Conservation (phyloP, 225 moss, liverwort and hornwort genomes). For the Marchantia polymorpha region DNA sequence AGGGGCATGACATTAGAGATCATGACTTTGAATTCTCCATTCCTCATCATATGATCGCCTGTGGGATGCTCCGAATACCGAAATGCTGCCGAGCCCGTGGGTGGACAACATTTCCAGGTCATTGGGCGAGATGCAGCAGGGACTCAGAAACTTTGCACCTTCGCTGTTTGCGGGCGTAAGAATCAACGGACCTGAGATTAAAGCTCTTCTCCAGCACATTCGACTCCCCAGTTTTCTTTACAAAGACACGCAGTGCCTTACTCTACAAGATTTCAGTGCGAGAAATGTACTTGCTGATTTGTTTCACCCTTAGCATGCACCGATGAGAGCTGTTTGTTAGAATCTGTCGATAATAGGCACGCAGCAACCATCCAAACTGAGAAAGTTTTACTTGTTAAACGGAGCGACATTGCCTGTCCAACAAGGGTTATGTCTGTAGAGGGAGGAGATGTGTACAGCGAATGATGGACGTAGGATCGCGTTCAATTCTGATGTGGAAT, state of each 20-base stretch:
- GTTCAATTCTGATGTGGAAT: too few species aligned
- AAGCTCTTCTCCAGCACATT: constrained; percentile 1
- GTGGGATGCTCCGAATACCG: neutral
- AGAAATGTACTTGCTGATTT: too few species aligned
- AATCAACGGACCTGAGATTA: constrained; percentile 11
- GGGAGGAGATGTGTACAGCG: too few species aligned
- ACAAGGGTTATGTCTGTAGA: too few species aligned
- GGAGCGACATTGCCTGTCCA: too few species aligned
- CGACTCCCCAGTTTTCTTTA: neutral
- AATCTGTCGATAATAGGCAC: too few species aligned
- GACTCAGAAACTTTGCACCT: constrained; percentile 15
- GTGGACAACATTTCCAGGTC: constrained; percentile 7
- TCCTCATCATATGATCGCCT: neutral
- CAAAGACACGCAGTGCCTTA: constrained; percentile 9
- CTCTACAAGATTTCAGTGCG: neutral
- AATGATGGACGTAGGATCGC: too few species aligned
- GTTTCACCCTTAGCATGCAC: too few species aligned
- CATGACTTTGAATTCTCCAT: neutral
- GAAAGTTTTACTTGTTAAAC: too few species aligned
- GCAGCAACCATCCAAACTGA: too few species aligned
- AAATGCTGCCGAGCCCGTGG: constrained; percentile 21
- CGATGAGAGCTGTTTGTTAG: too few species aligned
- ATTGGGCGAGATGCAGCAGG: constrained; percentile 12
- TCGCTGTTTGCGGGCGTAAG: constrained; percentile 20
- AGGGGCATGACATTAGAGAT: neutral